Evolutionary conservation across 2,329 filamentous ascomycete genomes (phyloP).

Genomic region (Cladosporium sp.): DNA sequence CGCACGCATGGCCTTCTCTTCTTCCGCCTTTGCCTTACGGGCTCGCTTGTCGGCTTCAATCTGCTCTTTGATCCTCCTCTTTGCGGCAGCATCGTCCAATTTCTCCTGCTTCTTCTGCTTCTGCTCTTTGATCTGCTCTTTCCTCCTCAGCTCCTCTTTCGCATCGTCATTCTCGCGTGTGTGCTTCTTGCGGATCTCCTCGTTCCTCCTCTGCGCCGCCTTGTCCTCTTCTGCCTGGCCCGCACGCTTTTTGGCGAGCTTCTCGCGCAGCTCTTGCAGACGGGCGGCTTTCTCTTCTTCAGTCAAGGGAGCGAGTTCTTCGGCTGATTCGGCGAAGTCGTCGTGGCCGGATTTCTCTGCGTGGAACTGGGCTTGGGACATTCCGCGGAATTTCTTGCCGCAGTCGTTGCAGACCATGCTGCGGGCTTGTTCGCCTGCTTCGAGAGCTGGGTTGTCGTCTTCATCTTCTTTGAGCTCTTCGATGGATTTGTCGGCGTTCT

Average conservation of each 20-base stretch:
- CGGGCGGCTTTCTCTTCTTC: conserved; percentile 85
- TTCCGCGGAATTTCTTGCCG: conserved; percentile 80
- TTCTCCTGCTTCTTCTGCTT: conserved; percentile 85
- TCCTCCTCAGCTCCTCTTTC: conserved; percentile 82
- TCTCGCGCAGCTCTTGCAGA: conserved; percentile 69
- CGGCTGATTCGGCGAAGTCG: conserved; percentile 89
- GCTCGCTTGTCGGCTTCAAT: conserved; percentile 94
- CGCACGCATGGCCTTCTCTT: conserved; percentile 79
- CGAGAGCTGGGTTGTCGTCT: conserved; percentile 56
- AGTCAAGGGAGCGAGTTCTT: conserved; percentile 84
- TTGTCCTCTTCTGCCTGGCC: conserved; percentile 68
- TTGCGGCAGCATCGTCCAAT: conserved; percentile 75
- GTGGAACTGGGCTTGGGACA: conserved; percentile 81
- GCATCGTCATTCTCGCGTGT: conserved; percentile 84
- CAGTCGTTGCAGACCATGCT: conserved; percentile 94
- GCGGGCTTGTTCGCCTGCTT: conserved; percentile 66
- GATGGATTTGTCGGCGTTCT: conserved; percentile 80
- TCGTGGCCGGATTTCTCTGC: conserved; percentile 85
- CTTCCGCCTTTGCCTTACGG: conserved; percentile 76
- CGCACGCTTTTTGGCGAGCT: conserved; percentile 68
- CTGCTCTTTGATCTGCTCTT: conserved; percentile 89
- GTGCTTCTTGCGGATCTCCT: conserved; percentile 78
- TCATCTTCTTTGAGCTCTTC: conserved; percentile 66
- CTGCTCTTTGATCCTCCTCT: conserved; percentile 84
- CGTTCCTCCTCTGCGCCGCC: conserved; percentile 77